Percentiles rank a stretch among this genome's conserved stretches.
These are phyloP conservation scores for Fusarium subtropicale DNA, from an alignment of 2,329 filamentous ascomycete species.

Conservation along the genomic window DNA sequence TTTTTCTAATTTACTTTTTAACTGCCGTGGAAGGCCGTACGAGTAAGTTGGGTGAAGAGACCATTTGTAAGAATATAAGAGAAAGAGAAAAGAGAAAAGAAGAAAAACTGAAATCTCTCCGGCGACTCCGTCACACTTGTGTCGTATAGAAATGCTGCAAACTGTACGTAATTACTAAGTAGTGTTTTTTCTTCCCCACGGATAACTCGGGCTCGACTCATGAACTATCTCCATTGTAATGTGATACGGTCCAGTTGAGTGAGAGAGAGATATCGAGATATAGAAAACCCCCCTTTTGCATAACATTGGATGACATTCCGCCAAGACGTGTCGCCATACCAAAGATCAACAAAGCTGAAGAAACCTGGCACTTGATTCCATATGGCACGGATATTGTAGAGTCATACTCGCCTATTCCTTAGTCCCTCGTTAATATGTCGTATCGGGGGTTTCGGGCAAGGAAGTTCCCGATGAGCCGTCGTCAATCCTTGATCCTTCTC, in stretches of 20 bases:
- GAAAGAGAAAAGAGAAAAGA: not conserved
- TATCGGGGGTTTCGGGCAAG: slow-evolving; percentile 16
- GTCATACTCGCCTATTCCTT: slow-evolving; percentile 14
- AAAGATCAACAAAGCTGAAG: slow-evolving; percentile 23
- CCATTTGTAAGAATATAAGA: not conserved
- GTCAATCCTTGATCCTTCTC: slow-evolving; percentile 25
- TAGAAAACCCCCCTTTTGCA: slow-evolving; percentile 11
- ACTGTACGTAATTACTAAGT: slow-evolving; percentile 38
- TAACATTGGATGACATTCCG: slow-evolving; percentile 28
- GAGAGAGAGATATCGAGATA: not conserved
- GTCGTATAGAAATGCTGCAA: not conserved
- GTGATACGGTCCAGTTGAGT: not conserved
- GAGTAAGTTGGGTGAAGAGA: not conserved
- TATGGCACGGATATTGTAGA: not conserved
- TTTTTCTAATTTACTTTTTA: slow-evolving; percentile 9
- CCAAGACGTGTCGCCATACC: slow-evolving; percentile 27
- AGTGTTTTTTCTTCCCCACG: not conserved
- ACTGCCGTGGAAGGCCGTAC: slow-evolving; percentile 19
- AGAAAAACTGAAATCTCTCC: slow-evolving; percentile 12
- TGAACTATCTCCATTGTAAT: slow-evolving; percentile 7
- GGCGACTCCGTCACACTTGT: slow-evolving; percentile 17
- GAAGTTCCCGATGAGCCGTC: slow-evolving; percentile 16
- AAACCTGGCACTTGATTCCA: slow-evolving; percentile 2
- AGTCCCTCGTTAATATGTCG: slow-evolving; percentile 10
- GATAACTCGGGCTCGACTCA: slow-evolving; percentile 31